Evolutionary conservation across 2,329 filamentous ascomycete genomes (phyloP).

Genomic region (Chrysosporium queenslandicum): DNA sequence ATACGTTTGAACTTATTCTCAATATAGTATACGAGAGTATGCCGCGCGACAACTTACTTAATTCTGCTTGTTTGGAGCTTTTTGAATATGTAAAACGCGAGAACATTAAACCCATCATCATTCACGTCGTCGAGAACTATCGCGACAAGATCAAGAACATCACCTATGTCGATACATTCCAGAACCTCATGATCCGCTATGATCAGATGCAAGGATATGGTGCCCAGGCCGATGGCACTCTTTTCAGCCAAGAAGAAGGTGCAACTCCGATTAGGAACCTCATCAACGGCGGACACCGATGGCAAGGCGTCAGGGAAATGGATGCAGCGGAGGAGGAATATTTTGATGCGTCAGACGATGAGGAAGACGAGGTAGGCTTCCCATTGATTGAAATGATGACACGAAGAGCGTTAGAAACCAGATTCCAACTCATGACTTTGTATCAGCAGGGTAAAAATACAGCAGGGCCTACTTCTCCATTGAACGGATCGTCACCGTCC

Average conservation of each 20-base stretch:
- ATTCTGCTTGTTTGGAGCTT: slow-evolving; percentile 85
- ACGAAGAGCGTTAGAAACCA: slow-evolving; percentile 4
- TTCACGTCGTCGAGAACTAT: slow-evolving; percentile 74
- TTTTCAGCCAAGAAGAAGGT: slow-evolving; percentile 62
- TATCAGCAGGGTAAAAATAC: slow-evolving; percentile 32
- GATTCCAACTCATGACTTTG: slow-evolving; percentile 18
- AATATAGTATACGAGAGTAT: slow-evolving; percentile 75
- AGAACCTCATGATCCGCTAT: slow-evolving; percentile 62
- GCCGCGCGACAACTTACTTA: slow-evolving; percentile 84
- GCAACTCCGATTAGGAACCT: slow-evolving; percentile 39
- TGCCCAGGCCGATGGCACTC: slow-evolving; percentile 49
- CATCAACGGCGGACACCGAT: slow-evolving; percentile 50
- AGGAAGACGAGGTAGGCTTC: slow-evolving; percentile 54
- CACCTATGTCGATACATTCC: slow-evolving; percentile 77
- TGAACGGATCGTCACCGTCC: slow-evolving; percentile 44
- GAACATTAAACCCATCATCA: slow-evolving; percentile 67
- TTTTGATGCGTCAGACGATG: slow-evolving; percentile 81
- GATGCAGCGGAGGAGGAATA: slow-evolving; percentile 86
- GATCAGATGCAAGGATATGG: slow-evolving; percentile 66
- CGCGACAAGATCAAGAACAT: slow-evolving; percentile 65
- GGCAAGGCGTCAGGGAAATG: slow-evolving; percentile 67
- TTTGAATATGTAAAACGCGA: slow-evolving; percentile 85
- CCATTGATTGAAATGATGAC: slow-evolving; percentile 9
- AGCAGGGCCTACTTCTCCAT: slow-evolving; percentile 25
- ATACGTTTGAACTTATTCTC: slow-evolving; percentile 72